Evolutionary conservation across 2,329 filamentous ascomycete species (phyloP), one percentile per base, ranked within the genome.

Genomic region (Calcarisporium arbuscula): DNA sequence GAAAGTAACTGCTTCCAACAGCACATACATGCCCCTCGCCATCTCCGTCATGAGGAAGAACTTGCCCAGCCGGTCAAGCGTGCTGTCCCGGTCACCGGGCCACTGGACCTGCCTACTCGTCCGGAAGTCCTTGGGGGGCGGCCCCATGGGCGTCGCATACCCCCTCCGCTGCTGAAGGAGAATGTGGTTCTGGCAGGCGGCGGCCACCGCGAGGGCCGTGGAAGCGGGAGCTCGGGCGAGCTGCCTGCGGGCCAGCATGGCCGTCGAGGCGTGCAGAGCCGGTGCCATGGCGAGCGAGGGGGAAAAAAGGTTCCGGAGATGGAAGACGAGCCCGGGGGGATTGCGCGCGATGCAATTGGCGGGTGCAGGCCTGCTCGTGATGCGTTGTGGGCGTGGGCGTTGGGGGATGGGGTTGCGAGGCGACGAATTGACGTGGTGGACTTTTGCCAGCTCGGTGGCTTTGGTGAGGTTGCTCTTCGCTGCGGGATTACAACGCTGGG

Each of bases 1-100:
- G 75, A 73, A 98, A 96, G 77, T n/a, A 84, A 98, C 71, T 98
- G 90, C 76, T 98, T n/a, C 92, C 58, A 98, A 60, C 64, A 92
- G 79, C 49, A 98, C 81, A 58, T 95, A 98, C 92, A 98, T 96
- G 64, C 92, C 92, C 57, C 92, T 80, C 61, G 86, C 75, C 83
- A 96, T 92, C 74, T 98, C 92, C 35, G 85, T 81, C 72, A 96
- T 69, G 58, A 98, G 75, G 68, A 98, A 98, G 72, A 88, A 96
- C 60, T 89, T 92, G 50, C 85, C 88, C 44, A 87, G 73, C 61
- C 82, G 83, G 65, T 95, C 87, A 49, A 94, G 67, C 22, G 83
- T 77, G 45, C 73, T 78, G 59, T 94, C 87, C 43, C 75, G 71
- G 46, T 80, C 74, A 62, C 94, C 77, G 48, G 94, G 80, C 87